Conservation (phyloP, 805 yeast genomes). For the Myxozyma neglecta region DNA sequence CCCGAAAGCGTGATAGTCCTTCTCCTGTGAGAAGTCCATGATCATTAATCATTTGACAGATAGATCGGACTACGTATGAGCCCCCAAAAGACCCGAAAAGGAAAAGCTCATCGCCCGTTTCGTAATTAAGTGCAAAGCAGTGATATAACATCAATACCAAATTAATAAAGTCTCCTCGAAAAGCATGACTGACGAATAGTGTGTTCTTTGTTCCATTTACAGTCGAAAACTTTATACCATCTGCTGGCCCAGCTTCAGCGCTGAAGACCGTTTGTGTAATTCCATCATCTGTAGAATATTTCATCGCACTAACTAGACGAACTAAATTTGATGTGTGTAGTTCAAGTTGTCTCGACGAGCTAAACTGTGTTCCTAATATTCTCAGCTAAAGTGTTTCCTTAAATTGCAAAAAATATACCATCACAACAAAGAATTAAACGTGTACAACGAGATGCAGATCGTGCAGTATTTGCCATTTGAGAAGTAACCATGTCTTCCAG, state of each 20-base stretch:
- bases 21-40: conserved; percentile 16
- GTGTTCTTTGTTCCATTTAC: neutral
- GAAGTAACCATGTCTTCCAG: too few relatives aligned
- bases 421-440: conserved; percentile 2
- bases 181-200: neutral
- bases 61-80: conserved; percentile 18
- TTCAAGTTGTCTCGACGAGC: neutral
- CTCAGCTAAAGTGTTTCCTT: neutral
- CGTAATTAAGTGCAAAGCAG: conserved; percentile 23
- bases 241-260: conserved; percentile 15
- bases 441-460: neutral
- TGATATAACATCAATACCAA: conserved; percentile 15
- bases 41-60: conserved; percentile 19
- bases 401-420: neutral
- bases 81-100: conserved; percentile 30
- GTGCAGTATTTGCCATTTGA: too few relatives aligned
- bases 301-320: conserved; percentile 18
- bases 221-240: neutral
- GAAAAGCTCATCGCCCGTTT: conserved; percentile 24
- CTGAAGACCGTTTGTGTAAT: conserved; percentile 12
- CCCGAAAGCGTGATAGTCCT: conserved; percentile 22
- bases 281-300: neutral
- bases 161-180: conserved; percentile 8
- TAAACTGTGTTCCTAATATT: conserved; percentile 22
- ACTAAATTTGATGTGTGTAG: conserved; percentile 15